Conservation (phyloP, 2,329 filamentous ascomycete species). For the Rhexocercosporidium sp. region DNA sequence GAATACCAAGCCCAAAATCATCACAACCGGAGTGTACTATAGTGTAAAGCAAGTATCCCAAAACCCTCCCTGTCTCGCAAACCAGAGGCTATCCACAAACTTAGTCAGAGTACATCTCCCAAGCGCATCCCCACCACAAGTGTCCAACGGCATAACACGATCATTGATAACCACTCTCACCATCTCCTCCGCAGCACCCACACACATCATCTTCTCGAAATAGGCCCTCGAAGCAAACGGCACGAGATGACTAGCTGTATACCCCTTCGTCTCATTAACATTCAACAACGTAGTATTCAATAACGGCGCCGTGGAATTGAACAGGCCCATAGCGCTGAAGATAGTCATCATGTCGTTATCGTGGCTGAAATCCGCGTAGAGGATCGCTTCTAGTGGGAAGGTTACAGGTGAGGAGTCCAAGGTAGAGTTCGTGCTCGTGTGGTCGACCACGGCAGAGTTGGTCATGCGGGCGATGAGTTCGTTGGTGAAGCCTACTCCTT, state of each 20-base stretch:
- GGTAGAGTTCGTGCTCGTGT: constrained; percentile 78
- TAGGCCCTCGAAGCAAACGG: constrained; percentile 84
- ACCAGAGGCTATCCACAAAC: constrained; percentile 78
- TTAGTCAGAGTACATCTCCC: constrained; percentile 72
- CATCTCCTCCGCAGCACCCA: constrained; percentile 62
- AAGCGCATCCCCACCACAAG: constrained; percentile 70
- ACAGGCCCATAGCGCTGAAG: constrained; percentile 78
- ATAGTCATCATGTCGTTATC: constrained; percentile 86
- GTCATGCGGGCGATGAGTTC: constrained; percentile 86
- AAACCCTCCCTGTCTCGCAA: constrained; percentile 72
- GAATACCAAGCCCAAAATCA: background rate
- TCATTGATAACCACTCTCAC: constrained; percentile 86
- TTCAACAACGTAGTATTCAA: constrained; percentile 56
- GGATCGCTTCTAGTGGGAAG: constrained; percentile 69
- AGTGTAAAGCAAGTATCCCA: constrained; percentile 70
- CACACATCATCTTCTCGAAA: constrained; percentile 84
- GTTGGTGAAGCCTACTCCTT: constrained; percentile 87
- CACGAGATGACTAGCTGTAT: constrained; percentile 77
- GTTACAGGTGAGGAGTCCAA: constrained; percentile 70
- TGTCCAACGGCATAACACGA: constrained; percentile 73
- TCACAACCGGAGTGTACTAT: background rate
- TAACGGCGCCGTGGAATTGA: constrained; percentile 65
- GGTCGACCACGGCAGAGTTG: constrained; percentile 67
- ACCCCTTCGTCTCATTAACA: constrained; percentile 65
- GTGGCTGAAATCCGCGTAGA: constrained; percentile 92